These are phyloP conservation scores for Dactylorhiza incarnata DNA, from an alignment of 106 monocot genomes.

Conservation along the genomic window DNA sequence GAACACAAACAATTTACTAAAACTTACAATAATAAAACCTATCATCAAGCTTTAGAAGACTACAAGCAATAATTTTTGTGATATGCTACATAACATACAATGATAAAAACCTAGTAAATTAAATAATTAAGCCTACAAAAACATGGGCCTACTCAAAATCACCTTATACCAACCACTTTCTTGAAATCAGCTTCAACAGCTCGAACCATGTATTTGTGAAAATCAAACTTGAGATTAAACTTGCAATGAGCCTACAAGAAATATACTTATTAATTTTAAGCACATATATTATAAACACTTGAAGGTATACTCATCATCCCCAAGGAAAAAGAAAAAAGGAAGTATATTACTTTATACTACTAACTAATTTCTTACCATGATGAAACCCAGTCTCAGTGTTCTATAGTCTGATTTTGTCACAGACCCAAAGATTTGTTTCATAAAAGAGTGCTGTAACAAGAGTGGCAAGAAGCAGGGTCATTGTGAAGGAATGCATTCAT, in stretches of 20 bases:
- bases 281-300: background rate
- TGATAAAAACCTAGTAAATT: background rate
- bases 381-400: constrained; percentile 74
- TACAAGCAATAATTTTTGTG: background rate
- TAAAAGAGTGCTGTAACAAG: constrained; percentile 70
- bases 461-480: background rate
- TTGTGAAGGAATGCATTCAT: background rate
- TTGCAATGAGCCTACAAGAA: constrained; percentile 37
- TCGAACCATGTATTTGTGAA: constrained; percentile 59
- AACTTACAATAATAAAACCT: background rate
- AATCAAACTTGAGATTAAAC: constrained; percentile 50
- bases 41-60: background rate
- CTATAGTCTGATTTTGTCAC: constrained; percentile 70
- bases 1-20: background rate
- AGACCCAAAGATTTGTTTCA: constrained; percentile 87
- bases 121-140: background rate
- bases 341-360: background rate
- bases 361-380: constrained; percentile 47
- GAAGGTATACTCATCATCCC: background rate
- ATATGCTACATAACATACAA: background rate
- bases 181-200: constrained; percentile 63
- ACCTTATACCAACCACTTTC: constrained; percentile 71
- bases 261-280: background rate
- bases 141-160: background rate
- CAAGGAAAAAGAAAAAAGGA: background rate